Evolutionary conservation across 1,139 yeast genomes (phyloP).

Genomic region (Nadsonia starkeyi-henricii): DNA sequence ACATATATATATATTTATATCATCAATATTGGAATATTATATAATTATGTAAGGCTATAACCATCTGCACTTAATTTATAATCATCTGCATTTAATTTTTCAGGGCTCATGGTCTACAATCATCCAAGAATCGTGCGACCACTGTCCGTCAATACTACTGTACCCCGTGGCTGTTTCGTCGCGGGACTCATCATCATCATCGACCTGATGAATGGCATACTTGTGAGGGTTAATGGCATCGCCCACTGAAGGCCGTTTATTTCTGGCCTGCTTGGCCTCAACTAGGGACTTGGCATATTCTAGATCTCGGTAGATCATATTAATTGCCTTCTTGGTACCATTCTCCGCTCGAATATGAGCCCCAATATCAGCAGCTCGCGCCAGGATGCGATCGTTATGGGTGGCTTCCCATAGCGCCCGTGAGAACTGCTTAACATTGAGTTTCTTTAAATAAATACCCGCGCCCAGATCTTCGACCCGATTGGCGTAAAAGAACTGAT

Average conservation of each 20-base stretch:
- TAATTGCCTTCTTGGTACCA: constrained; percentile 71
- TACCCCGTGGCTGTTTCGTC: background rate
- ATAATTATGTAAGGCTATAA: too few relatives aligned
- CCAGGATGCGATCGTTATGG: constrained; percentile 48
- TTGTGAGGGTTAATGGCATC: background rate
- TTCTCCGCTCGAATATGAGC: constrained; percentile 49
- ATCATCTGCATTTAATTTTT: background rate
- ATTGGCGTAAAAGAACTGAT: constrained; percentile 81
- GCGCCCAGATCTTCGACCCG: constrained; percentile 82
- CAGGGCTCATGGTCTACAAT: background rate
- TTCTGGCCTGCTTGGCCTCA: constrained; percentile 1
- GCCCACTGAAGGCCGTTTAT: background rate
- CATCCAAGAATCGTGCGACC: background rate
- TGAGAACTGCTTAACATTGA: constrained; percentile 48
- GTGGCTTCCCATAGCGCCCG: constrained; percentile 59
- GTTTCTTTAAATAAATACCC: constrained; percentile 59
- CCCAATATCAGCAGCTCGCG: constrained; percentile 52
- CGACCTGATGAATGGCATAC: background rate
- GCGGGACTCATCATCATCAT: background rate
- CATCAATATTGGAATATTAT: too few relatives aligned
- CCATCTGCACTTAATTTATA: too few relatives aligned
- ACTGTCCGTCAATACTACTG: background rate
- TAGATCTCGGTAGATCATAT: constrained; percentile 59
- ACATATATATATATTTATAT: too few relatives aligned
- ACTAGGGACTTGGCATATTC: constrained; percentile 44